Evolutionary conservation across 164 flowering plant genomes (phyloP).

Genomic region (Magnolia kwangsiensis): DNA sequence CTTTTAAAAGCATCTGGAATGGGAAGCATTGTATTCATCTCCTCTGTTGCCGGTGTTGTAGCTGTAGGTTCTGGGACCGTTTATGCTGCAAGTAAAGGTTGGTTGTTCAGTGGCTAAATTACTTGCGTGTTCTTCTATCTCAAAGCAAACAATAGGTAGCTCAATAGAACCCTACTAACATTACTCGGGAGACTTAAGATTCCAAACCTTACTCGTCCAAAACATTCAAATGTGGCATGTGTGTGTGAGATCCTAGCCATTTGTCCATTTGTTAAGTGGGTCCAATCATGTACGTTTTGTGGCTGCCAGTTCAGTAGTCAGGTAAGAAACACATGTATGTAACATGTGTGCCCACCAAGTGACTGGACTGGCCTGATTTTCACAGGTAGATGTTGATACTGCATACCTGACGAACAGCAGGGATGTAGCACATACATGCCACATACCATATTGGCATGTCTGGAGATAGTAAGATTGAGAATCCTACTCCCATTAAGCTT

Average conservation of each 20-base stretch:
- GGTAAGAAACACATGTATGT: not conserved
- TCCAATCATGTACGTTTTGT: not conserved
- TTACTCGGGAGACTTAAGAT: too few species aligned
- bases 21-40: constrained; percentile 48
- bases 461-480: not conserved
- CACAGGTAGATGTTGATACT: too few species aligned
- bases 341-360: not conserved
- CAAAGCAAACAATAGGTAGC: not conserved
- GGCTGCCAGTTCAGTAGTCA: not conserved
- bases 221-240: not conserved
- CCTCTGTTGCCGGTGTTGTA: constrained; percentile 41
- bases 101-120: not conserved
- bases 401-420: not conserved
- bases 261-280: not conserved
- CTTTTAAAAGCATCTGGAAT: constrained; percentile 43
- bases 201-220: not conserved
- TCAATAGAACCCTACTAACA: not conserved
- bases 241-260: not conserved
- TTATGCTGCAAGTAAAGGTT: constrained; percentile 50
- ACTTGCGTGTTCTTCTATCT: not conserved
- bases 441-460: too few species aligned
- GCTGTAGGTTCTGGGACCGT: constrained; percentile 18
- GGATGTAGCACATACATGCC: too few species aligned
- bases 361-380: not conserved
- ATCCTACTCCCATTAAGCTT: not conserved